These are phyloP conservation scores for Tetrapisispora taiwanensis DNA, from an alignment of 805 yeast species.

Conservation along the genomic window DNA sequence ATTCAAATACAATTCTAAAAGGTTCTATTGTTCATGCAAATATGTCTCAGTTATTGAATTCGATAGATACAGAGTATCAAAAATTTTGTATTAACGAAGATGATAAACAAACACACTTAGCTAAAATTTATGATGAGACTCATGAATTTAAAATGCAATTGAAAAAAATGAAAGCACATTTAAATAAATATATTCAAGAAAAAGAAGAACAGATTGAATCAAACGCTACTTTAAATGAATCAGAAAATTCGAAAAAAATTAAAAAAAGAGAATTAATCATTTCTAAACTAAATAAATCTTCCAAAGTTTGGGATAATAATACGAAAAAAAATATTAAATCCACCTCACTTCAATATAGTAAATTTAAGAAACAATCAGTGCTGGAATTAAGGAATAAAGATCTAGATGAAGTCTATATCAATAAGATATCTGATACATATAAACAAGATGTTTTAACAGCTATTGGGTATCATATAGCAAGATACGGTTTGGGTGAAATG, in stretches of 20 bases:
- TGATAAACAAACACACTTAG: slow-evolving; percentile 11
- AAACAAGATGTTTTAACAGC: slow-evolving; percentile 31
- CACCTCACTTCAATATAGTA: slow-evolving; percentile 17
- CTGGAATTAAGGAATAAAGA: slow-evolving; percentile 25
- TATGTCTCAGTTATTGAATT: slow-evolving; percentile 14
- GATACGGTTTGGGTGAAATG: slow-evolving; percentile 29
- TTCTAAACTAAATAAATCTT: slow-evolving; percentile 23
- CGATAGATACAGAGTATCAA: slow-evolving; percentile 13
- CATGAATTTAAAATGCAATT: slow-evolving; percentile 31
- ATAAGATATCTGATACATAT: slow-evolving; percentile 20
- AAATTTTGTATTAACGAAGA: slow-evolving; percentile 13
- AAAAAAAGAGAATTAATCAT: slow-evolving; percentile 19
- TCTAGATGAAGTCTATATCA: slow-evolving; percentile 28
- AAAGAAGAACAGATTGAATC: slow-evolving; percentile 4
- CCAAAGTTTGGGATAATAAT: slow-evolving; percentile 25
- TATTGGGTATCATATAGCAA: slow-evolving; percentile 36
- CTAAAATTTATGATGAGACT: slow-evolving; percentile 21
- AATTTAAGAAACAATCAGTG: slow-evolving; percentile 22
- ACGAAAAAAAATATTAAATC: slow-evolving; percentile 22
- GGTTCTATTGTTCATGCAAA: not conserved
- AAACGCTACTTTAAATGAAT: slow-evolving; percentile 8
- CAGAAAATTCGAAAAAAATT: slow-evolving; percentile 10
- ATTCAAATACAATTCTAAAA: too few relatives aligned
- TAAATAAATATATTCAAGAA: slow-evolving; percentile 25
- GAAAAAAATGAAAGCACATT: slow-evolving; percentile 35